phyloP scores from a whole-genome alignment of 2,329 filamentous ascomycete species.

The Chalaropsis ovoidea region DNA sequence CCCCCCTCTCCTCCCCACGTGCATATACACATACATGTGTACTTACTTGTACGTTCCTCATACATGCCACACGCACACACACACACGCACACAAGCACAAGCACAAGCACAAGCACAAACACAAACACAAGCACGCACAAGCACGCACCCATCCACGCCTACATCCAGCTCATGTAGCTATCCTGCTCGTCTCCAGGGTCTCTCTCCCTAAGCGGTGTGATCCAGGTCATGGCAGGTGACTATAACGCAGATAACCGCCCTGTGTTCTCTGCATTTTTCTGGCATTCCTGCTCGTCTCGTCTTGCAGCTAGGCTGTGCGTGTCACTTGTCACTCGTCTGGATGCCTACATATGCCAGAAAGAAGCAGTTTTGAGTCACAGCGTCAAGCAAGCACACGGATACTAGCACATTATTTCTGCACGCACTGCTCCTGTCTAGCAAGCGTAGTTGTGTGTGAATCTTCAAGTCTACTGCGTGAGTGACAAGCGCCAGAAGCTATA shows the following conservation, averaged over 20 bases:
- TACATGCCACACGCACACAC: too few relatives aligned
- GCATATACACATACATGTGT: too few relatives aligned
- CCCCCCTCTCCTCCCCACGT: too few relatives aligned
- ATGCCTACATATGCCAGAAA: conserved; percentile 7
- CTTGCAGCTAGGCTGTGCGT: neutral
- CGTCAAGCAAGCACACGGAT: neutral
- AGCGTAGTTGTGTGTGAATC: neutral
- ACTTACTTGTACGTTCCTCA: too few relatives aligned
- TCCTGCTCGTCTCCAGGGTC: neutral
- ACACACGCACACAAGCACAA: neutral
- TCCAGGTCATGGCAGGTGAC: neutral
- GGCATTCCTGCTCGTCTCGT: neutral
- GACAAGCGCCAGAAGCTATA: too few relatives aligned
- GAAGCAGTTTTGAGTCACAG: neutral
- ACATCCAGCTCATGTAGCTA: conserved; percentile 3
- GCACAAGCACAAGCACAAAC: too few relatives aligned
- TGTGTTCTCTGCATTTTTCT: neutral
- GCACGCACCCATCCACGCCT: neutral
- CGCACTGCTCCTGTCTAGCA: neutral
- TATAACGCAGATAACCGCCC: conserved; percentile 7
- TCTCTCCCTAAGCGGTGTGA: conserved; percentile 3
- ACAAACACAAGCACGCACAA: neutral
- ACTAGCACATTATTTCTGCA: neutral
- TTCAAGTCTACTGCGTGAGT: neutral
- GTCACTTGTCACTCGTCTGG: conserved; percentile 6